Percentiles rank a stretch among this genome's conserved stretches.
Evolutionary conservation across 345 rosid species (phyloP).

Genomic region (Salix caprea): DNA sequence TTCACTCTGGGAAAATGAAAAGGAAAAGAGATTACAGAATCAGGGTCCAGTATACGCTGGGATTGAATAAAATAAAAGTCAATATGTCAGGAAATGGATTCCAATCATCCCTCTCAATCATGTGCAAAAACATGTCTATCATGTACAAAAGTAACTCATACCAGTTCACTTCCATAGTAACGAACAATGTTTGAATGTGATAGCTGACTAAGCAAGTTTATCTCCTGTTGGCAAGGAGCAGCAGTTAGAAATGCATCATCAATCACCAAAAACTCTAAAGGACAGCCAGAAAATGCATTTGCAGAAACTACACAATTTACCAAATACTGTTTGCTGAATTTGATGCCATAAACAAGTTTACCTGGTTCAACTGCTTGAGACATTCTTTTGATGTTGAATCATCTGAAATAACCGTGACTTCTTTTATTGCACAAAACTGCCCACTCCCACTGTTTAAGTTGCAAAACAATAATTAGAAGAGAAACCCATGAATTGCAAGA

Average conservation of each 20-base stretch:
- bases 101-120: neutral
- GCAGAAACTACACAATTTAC: neutral
- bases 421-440: slow-evolving; percentile 95
- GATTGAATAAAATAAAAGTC: neutral
- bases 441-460: slow-evolving; percentile 65
- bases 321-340: neutral
- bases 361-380: slow-evolving; percentile 93
- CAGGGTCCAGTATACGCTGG: neutral
- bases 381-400: slow-evolving; percentile 79
- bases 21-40: slow-evolving; percentile 18
- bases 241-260: slow-evolving; percentile 11
- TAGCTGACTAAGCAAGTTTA: slow-evolving; percentile 81
- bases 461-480: slow-evolving; percentile 18
- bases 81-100: neutral
- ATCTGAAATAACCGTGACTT: slow-evolving; percentile 77
- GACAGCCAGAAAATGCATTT: neutral
- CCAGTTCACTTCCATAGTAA: slow-evolving; percentile 93
- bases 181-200: slow-evolving; percentile 89
- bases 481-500: neutral
- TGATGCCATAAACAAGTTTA: slow-evolving; percentile 15
- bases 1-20: slow-evolving; percentile 55
- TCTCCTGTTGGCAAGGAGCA: slow-evolving; percentile 57
- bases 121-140: neutral
- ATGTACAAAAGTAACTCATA: slow-evolving; percentile 28
- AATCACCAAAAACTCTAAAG: neutral